Evolutionary conservation across 2,329 filamentous ascomycete species (phyloP), one percentile per base, ranked within the genome.

Genomic region (Malbranchea zuffiana): DNA sequence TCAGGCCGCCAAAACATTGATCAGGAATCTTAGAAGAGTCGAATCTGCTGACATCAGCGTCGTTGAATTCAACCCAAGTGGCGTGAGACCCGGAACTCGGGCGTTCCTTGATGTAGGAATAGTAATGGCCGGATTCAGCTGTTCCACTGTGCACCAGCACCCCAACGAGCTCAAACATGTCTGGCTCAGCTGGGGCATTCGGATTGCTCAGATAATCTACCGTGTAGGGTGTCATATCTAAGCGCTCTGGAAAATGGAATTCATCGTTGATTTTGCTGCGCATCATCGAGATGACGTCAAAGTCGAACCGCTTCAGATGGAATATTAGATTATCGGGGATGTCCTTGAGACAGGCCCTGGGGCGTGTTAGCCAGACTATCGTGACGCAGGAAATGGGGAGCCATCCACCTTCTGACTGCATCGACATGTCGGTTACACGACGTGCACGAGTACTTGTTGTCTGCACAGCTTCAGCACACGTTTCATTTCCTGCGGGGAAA

Each of bases 371-470:
- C 16, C 36, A n/a, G n/a, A n/a, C 32, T 17, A 24, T 21, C 13
- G 23, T 24, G 16, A 10, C 7, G 6, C 30, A 35, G 28, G 13
- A 12, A n/a, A 2, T 20, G 13, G 28, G 11, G 20, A 24, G 11
- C 18, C 8, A 49, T 55, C 49, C 59, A 79, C 75, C 81, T 75
- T 59, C 94, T 95, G 47, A 96, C 84, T 13, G 90, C 90, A 59
- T 95, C 82, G 11, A 98, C 90, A 50, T 90, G 82, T 7, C 75
- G 75, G 44, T 85, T 82, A 55, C 90, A 98, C 3, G 76, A 81
- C 19, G 86, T 87, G 61, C 90, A 98, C 47, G 92, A 93, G 67
- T 96, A 98, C 62, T 94, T 95, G 66, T 98, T 96, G 51, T 94
- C 86, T 80, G 47, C 18, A 27, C 40, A 33, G 18, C 23, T 41